Evolutionary conservation across 2,329 filamentous ascomycete genomes (phyloP).

Genomic region (Colletotrichum navitas): DNA sequence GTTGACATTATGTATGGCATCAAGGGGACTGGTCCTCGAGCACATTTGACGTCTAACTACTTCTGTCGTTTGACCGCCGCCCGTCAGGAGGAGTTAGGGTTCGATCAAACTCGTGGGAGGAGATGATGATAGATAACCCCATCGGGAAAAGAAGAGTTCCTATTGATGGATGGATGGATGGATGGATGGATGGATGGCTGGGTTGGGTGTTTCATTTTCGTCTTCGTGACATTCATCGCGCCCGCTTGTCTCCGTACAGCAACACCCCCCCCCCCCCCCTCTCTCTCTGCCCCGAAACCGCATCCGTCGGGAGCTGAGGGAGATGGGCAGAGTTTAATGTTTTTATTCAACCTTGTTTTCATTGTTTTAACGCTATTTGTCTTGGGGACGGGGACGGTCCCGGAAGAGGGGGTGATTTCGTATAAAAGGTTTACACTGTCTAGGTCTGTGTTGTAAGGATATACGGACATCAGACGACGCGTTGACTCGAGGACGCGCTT

Average conservation of each 20-base stretch:
- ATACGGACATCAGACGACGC: not conserved
- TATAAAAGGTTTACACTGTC: not conserved
- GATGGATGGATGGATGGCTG: too few species aligned
- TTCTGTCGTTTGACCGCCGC: not conserved
- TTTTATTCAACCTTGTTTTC: constrained; percentile 12
- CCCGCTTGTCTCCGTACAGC: not conserved
- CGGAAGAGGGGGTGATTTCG: too few species aligned
- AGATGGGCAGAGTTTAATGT: not conserved
- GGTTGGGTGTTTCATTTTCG: too few species aligned
- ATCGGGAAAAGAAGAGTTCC: not conserved
- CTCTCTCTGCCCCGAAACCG: not conserved
- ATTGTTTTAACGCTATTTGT: not conserved
- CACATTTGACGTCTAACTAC: not conserved
- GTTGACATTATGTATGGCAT: not conserved
- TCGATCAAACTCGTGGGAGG: not conserved
- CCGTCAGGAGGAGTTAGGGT: not conserved
- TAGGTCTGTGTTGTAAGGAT: not conserved
- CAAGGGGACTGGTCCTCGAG: not conserved
- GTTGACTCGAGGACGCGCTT: not conserved
- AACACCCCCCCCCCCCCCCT: not conserved
- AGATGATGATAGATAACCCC: not conserved
- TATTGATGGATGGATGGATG: too few species aligned
- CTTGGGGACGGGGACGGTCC: too few species aligned
- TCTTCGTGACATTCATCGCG: too few species aligned
- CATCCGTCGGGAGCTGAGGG: not conserved